Percentiles rank a stretch among this genome's conserved stretches.
phyloP scores from a whole-genome alignment of 2,329 filamentous ascomycete genomes.

The Alternaria solani region DNA sequence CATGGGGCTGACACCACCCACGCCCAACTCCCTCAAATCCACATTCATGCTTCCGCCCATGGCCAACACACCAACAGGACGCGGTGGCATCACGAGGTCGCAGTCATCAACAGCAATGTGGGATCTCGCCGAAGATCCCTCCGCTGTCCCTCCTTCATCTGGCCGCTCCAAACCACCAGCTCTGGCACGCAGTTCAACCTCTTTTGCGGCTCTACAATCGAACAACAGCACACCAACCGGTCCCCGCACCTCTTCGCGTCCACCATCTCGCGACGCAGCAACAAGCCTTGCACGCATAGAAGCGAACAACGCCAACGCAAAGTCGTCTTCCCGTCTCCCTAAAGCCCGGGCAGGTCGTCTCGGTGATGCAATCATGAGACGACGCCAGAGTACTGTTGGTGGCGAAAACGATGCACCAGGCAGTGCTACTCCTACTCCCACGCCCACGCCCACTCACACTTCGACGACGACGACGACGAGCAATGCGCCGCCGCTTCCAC shows the following conservation, averaged over 20 bases:
- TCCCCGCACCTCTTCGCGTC: constrained; percentile 31
- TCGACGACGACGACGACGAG: background rate
- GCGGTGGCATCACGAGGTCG: constrained; percentile 35
- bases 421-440: background rate
- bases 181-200: constrained; percentile 38
- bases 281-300: constrained; percentile 36
- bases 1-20: constrained; percentile 44
- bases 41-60: constrained; percentile 39
- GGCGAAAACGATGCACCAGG: constrained; percentile 36
- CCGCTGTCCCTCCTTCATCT: constrained; percentile 25
- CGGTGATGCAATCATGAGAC: constrained; percentile 38
- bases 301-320: constrained; percentile 21
- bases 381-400: constrained; percentile 35
- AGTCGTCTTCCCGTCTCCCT: constrained; percentile 35
- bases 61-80: constrained; percentile 35
- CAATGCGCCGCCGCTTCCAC: constrained; percentile 36
- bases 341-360: constrained; percentile 45
- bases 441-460: background rate
- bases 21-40: constrained; percentile 44
- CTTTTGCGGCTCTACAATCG: constrained; percentile 33
- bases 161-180: constrained; percentile 29
- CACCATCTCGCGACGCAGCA: constrained; percentile 41
- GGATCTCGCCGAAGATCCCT: constrained; percentile 45
- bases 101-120: constrained; percentile 45
- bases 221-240: constrained; percentile 24